Percentiles rank a stretch among this genome's conserved stretches.
phyloP scores from a whole-genome alignment of 2,329 filamentous ascomycete species.

The Colletotrichum liriopes region DNA sequence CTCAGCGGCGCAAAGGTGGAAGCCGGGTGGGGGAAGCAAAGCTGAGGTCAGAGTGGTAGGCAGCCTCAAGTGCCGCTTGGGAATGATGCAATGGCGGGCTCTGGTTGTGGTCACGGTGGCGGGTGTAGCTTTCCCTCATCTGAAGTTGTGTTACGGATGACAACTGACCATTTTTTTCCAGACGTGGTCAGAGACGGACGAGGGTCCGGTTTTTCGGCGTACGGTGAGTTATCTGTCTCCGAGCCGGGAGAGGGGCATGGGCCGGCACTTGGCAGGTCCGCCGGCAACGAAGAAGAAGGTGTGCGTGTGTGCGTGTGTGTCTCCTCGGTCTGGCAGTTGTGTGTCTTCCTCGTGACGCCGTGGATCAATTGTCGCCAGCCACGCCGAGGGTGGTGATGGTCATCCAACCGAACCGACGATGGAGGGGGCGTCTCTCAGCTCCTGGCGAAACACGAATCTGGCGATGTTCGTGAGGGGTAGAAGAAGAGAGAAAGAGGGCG shows the following conservation, averaged over 20 bases:
- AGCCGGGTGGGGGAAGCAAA: neutral
- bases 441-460: constrained; percentile 23
- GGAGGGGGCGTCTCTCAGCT: constrained; percentile 4
- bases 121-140: neutral
- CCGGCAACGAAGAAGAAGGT: neutral
- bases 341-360: neutral
- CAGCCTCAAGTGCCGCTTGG: neutral
- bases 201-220: neutral
- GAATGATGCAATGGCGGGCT: neutral
- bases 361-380: neutral
- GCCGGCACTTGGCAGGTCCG: constrained; percentile 1
- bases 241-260: neutral
- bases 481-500: neutral
- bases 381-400: neutral
- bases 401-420: neutral
- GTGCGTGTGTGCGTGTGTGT: neutral
- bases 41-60: neutral
- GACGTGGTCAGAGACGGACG: neutral
- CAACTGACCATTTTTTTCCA: neutral
- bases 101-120: neutral
- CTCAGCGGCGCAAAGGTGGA: neutral
- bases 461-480: constrained; percentile 4
- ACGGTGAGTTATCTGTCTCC: neutral
- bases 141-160: neutral
- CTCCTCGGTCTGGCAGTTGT: neutral